A percentile compares a stretch with the other conserved stretches of the same genome.
phyloP scores from a whole-genome alignment of 2,329 filamentous ascomycete genomes.

The Biscogniauxia mediterranea region DNA sequence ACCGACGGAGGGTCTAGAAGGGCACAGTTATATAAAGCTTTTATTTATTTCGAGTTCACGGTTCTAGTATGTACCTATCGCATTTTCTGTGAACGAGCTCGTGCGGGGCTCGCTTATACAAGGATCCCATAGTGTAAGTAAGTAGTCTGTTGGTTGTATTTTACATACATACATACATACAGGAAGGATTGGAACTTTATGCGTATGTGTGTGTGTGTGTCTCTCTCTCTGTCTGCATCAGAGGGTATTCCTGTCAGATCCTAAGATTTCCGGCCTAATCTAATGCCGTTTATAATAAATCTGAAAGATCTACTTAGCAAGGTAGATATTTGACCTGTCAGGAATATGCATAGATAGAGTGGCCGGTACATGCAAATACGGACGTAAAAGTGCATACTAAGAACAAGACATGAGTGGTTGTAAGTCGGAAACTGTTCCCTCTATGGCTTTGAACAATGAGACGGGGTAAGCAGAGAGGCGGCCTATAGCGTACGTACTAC shows the following conservation, averaged over 20 bases:
- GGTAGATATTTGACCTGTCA: neutral
- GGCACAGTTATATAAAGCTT: too few relatives aligned
- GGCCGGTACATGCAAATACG: neutral
- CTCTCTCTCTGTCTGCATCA: conserved; percentile 3
- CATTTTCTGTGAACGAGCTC: neutral
- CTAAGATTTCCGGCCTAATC: neutral
- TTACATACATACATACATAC: too few relatives aligned
- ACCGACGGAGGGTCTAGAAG: too few relatives aligned
- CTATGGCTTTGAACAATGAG: too few relatives aligned
- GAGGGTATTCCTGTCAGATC: neutral
- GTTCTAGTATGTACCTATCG: too few relatives aligned
- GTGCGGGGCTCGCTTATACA: neutral
- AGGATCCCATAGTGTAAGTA: conserved; percentile 1
- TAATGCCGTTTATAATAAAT: conserved; percentile 3
- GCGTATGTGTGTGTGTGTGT: conserved; percentile 1
- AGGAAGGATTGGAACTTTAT: neutral
- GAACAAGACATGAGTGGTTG: too few relatives aligned
- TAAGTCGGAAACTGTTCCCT: too few relatives aligned
- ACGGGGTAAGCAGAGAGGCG: too few relatives aligned
- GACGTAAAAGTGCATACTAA: neutral
- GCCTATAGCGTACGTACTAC: neutral
- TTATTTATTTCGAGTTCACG: too few relatives aligned
- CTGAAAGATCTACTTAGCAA: neutral
- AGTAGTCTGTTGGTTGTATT: conserved; percentile 3
- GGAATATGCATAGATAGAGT: neutral